Conservation (phyloP, 257 asterid genomes). For the Solanum pinnatisectum region DNA sequence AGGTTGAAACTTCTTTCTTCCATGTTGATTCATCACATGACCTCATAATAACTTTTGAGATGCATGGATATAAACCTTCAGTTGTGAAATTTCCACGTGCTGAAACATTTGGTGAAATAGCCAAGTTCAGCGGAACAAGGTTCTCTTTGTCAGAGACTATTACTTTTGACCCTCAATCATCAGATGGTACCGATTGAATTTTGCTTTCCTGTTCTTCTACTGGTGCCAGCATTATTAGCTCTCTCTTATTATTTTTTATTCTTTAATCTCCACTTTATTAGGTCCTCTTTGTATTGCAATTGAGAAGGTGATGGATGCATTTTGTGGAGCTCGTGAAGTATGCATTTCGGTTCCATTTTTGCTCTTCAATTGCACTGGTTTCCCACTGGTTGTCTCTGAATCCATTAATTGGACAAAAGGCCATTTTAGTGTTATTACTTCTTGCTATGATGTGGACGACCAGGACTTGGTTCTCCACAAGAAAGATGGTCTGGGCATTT, state of each 20-base stretch:
- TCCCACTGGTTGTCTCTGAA: slow-evolving; percentile 63
- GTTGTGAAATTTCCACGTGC: slow-evolving; percentile 75
- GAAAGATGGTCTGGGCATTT: slow-evolving; percentile 70
- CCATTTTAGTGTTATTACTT: slow-evolving; percentile 52
- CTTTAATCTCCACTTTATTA: slow-evolving; percentile 14
- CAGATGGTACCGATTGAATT: slow-evolving; percentile 35
- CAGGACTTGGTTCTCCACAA: slow-evolving; percentile 30
- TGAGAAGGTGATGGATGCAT: slow-evolving; percentile 92
- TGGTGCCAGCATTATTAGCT: not conserved
- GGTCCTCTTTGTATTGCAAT: slow-evolving; percentile 68
- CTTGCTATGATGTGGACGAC: slow-evolving; percentile 72
- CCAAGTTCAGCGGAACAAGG: slow-evolving; percentile 83
- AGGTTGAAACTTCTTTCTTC: slow-evolving; percentile 87
- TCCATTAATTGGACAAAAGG: slow-evolving; percentile 55
- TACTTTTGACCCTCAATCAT: slow-evolving; percentile 55
- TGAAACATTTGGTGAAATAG: slow-evolving; percentile 62
- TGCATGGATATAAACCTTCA: slow-evolving; percentile 65
- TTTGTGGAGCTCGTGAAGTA: slow-evolving; percentile 94
- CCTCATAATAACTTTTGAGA: slow-evolving; percentile 54
- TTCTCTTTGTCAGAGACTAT: slow-evolving; percentile 68
- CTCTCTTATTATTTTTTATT: not conserved
- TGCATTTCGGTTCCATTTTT: slow-evolving; percentile 69
- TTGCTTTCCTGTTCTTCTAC: not conserved
- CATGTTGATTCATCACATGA: slow-evolving; percentile 89
- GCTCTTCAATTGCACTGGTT: slow-evolving; percentile 86